phyloP scores from a whole-genome alignment of 192 early-diverging fungal genomes.

The Piromyces finnis region DNA sequence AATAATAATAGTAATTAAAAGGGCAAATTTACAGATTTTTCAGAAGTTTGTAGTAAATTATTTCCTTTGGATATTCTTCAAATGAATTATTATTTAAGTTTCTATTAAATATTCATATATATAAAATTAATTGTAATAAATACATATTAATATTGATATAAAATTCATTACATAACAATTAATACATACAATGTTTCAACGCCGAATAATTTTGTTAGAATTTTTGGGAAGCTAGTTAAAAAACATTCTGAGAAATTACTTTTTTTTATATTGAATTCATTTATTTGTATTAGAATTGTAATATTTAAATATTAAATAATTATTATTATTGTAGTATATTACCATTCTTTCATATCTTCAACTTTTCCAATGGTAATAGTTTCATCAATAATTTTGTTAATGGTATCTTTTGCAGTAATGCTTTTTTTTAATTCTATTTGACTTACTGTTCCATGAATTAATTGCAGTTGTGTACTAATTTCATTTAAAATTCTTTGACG shows the following conservation, averaged over 20 bases:
- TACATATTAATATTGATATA: too few relatives aligned
- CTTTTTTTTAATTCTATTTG: neutral
- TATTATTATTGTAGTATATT: too few relatives aligned
- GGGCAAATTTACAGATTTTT: neutral
- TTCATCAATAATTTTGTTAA: neutral
- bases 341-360: neutral
- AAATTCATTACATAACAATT: too few relatives aligned
- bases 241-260: neutral
- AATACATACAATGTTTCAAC: neutral
- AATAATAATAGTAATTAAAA: too few relatives aligned
- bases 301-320: too few relatives aligned
- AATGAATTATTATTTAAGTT: neutral
- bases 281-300: too few relatives aligned
- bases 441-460: neutral
- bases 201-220: neutral
- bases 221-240: neutral
- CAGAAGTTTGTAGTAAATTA: neutral
- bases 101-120: neutral
- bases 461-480: neutral
- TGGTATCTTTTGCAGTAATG: neutral
- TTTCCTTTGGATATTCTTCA: neutral
- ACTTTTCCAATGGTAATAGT: neutral
- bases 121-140: neutral
- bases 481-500: neutral
- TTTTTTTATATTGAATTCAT: too few relatives aligned